Base-by-base conservation (phyloP, 2,329 filamentous ascomycete species). In the Curvularia spicifera region DNA sequence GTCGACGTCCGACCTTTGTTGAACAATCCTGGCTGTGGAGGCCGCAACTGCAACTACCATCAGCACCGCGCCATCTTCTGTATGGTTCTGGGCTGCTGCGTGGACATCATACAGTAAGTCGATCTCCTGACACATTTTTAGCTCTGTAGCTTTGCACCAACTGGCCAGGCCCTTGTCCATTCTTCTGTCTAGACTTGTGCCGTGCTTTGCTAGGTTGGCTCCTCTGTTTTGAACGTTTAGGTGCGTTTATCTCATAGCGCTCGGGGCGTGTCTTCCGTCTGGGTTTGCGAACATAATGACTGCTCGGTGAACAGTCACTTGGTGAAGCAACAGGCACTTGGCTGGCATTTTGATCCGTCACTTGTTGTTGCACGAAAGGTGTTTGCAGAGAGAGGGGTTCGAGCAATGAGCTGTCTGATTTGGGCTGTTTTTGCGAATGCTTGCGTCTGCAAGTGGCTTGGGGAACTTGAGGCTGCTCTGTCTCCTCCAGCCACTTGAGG, bases 1-100 rank as follows among this genome's bases (percentile, higher is more conserved):
- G 73, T 78, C n/a, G 81, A 83, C 42, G 79, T 78, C 53, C 74
- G 78, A 18, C 81, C 81, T 69, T 81, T 81, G 59, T 75, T 81
- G 71, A 83, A 83, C 12, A 84, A 68, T 1, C 82, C 81, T 46
- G 78, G 64, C 51, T 69, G 71, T 49, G 70, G 70, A 24, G 79
- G 77, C 66, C 77, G 80, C 57, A 83, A 71, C 81, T 83, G 59
- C 51, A 58, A 60, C 65, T 67, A 62, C 65, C 52, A 65, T 75
- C 64, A 76, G 69, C 56, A 52, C 20, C 20, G 22, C 46, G 53
- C 43, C 15, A 50, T 54, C 35, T 64, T 35, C 1, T 7, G 33
- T 33, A 18, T 13, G 13, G n/a, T 12, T 35, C 26, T 33, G 15
- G 42, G 43, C 20, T 51, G 28, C 22, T 43, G 61, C 53, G 58